These are phyloP conservation scores for Leavenworthia alabamica DNA, from an alignment of 345 rosid genomes.

Conservation along the genomic window DNA sequence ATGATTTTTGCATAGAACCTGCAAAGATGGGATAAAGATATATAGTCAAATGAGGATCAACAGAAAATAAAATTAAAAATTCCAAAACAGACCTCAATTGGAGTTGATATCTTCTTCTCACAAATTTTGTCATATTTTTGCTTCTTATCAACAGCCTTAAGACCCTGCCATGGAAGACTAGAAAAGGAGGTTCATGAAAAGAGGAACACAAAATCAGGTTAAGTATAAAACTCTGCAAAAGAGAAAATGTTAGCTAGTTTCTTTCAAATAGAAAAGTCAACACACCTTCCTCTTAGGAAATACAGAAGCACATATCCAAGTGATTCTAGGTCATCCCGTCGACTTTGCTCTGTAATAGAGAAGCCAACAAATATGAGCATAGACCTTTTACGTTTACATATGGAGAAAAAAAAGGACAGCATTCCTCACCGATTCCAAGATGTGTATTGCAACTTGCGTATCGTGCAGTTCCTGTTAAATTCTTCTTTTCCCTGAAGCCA, in stretches of 20 bases:
- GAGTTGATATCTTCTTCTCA: slow-evolving; percentile 82
- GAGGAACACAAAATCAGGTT: background rate
- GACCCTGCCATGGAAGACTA: slow-evolving; percentile 96
- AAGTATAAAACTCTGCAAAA: background rate
- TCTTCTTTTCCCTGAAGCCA: slow-evolving; percentile 78
- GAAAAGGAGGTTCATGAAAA: slow-evolving; percentile 21
- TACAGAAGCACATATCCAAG: slow-evolving; percentile 74
- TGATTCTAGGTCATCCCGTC: slow-evolving; percentile 75
- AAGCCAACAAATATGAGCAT: background rate
- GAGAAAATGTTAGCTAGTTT: background rate
- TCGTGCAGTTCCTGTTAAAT: slow-evolving; percentile 91
- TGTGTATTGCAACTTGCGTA: slow-evolving; percentile 98
- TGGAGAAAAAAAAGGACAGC: background rate
- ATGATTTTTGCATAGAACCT: slow-evolving; percentile 78
- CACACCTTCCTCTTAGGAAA: slow-evolving; percentile 88
- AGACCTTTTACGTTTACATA: background rate
- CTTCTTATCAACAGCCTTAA: slow-evolving; percentile 81
- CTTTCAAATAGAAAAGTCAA: background rate
- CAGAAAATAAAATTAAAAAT: background rate
- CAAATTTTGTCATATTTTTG: slow-evolving; percentile 86
- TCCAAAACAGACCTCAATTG: slow-evolving; percentile 58
- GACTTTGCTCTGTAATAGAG: slow-evolving; percentile 55
- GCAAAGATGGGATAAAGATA: background rate
- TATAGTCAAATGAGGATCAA: background rate
- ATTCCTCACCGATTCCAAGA: slow-evolving; percentile 81